Percentiles rank a stretch among this genome's conserved stretches.
Evolutionary conservation across 2,329 filamentous ascomycete species (phyloP).

Genomic region (Parastagonospora avenae): DNA sequence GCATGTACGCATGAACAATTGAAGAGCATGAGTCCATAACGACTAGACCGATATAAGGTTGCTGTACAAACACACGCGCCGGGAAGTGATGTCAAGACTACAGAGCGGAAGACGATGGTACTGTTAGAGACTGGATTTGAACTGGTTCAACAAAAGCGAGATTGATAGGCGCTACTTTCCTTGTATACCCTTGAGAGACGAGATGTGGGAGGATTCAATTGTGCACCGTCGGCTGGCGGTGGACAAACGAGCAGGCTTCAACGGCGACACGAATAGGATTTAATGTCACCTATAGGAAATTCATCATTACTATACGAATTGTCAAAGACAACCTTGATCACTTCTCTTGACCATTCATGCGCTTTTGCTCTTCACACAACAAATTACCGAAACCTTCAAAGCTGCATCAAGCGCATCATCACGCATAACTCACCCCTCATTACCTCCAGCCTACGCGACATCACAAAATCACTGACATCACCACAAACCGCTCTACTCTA

Average conservation of each 20-base stretch:
- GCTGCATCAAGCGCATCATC: neutral
- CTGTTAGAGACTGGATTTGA: conserved; percentile 3
- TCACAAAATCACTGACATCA: neutral
- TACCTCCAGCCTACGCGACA: neutral
- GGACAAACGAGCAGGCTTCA: conserved; percentile 4
- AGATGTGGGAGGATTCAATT: conserved; percentile 17
- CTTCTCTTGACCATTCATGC: neutral
- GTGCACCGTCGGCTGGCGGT: conserved; percentile 5
- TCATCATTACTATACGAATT: conserved; percentile 10
- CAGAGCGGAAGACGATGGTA: conserved; percentile 5
- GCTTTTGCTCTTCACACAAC: neutral
- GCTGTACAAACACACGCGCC: conserved; percentile 28
- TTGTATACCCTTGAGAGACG: conserved; percentile 38
- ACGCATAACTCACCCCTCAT: neutral
- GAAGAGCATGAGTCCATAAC: conserved; percentile 10
- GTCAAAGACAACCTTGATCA: neutral
- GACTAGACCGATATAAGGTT: conserved; percentile 17
- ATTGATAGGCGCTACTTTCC: conserved; percentile 23
- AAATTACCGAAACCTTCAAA: neutral
- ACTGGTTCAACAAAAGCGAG: conserved; percentile 21
- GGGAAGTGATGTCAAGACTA: conserved; percentile 11
- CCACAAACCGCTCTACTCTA: neutral
- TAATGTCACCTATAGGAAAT: conserved; percentile 11
- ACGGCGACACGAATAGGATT: conserved; percentile 12
- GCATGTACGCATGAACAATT: conserved; percentile 56